phyloP scores from a whole-genome alignment of 805 yeast species.

The Brettanomyces naardenensis region DNA sequence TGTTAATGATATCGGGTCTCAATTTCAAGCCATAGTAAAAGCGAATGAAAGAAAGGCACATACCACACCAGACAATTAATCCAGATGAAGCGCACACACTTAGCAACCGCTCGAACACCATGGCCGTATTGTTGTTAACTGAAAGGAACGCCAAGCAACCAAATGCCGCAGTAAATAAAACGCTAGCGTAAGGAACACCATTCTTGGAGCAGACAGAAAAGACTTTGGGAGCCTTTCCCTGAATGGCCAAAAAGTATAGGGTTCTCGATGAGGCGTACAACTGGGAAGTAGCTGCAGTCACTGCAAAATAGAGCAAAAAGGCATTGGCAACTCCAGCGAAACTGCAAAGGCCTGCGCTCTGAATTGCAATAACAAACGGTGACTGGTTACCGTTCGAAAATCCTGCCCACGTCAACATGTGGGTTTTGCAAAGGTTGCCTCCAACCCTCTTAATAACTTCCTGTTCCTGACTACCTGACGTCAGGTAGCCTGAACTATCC shows the following conservation, averaged over 20 bases:
- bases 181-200: conserved; percentile 73
- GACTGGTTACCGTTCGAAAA: conserved; percentile 41
- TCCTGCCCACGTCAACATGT: conserved; percentile 25
- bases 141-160: conserved; percentile 56
- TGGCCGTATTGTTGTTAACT: conserved; percentile 47
- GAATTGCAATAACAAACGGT: conserved; percentile 51
- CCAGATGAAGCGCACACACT: conserved; percentile 69
- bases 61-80: conserved; percentile 69
- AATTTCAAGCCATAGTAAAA: conserved; percentile 46
- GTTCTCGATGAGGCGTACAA: conserved; percentile 57
- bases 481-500: conserved; percentile 10
- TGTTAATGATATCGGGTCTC: conserved; percentile 46
- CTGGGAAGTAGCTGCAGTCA: conserved; percentile 51
- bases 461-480: conserved; percentile 9
- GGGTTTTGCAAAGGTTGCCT: conserved; percentile 19
- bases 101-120: conserved; percentile 58
- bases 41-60: conserved; percentile 48
- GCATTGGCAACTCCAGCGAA: conserved; percentile 46
- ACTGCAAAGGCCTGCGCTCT: conserved; percentile 42
- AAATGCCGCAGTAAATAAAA: conserved; percentile 52
- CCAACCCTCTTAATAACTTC: conserved; percentile 19
- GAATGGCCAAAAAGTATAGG: conserved; percentile 44
- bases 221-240: conserved; percentile 52
- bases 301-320: conserved; percentile 44
- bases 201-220: conserved; percentile 50